Conservation (phyloP, 129 eudicot genomes). For the Silybum marianum region DNA sequence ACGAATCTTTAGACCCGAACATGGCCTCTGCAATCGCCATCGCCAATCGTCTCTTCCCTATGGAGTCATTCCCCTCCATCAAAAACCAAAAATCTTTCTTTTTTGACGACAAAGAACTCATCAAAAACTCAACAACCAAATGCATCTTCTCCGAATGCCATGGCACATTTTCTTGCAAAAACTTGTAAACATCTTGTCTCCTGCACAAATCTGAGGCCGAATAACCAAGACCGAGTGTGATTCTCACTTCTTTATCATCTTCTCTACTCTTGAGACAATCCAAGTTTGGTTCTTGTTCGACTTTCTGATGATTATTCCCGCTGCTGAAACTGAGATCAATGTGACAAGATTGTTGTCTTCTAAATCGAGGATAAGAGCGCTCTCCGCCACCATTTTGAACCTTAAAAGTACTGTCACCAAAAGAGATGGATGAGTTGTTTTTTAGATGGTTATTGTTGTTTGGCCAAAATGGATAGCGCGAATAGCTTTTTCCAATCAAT, state of each 20-base stretch:
- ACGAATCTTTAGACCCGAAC: conserved; percentile 57
- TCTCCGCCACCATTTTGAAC: conserved; percentile 34
- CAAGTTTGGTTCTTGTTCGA: conserved; percentile 57
- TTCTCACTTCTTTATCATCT: conserved; percentile 61
- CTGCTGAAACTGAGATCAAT: conserved; percentile 65
- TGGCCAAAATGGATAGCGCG: conserved; percentile 61
- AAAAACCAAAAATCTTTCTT: conserved; percentile 51
- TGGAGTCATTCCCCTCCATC: conserved; percentile 65
- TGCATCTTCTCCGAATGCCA: conserved; percentile 69
- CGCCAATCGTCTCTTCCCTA: conserved; percentile 70
- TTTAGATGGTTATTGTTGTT: conserved; percentile 34
- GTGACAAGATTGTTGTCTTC: conserved; percentile 86
- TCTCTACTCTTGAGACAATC: conserved; percentile 63
- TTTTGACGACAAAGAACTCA: conserved; percentile 24
- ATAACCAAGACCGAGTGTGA: conserved; percentile 78
- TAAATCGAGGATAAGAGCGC: conserved; percentile 62
- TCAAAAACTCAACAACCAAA: conserved; percentile 43
- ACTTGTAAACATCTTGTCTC: conserved; percentile 26
- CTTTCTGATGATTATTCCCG: conserved; percentile 24
- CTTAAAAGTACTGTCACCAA: conserved; percentile 42
- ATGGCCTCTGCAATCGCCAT: conserved; percentile 52
- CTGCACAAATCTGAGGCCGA: conserved; percentile 34
- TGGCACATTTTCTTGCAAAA: conserved; percentile 69
- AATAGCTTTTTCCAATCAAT: conserved; percentile 40
- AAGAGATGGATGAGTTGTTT: conserved; percentile 46